Percentiles rank a stretch among this genome's conserved stretches.
Conservation (phyloP, 1,284 basidiomycete species). For the Cutaneotrichosporon sp. region DNA sequence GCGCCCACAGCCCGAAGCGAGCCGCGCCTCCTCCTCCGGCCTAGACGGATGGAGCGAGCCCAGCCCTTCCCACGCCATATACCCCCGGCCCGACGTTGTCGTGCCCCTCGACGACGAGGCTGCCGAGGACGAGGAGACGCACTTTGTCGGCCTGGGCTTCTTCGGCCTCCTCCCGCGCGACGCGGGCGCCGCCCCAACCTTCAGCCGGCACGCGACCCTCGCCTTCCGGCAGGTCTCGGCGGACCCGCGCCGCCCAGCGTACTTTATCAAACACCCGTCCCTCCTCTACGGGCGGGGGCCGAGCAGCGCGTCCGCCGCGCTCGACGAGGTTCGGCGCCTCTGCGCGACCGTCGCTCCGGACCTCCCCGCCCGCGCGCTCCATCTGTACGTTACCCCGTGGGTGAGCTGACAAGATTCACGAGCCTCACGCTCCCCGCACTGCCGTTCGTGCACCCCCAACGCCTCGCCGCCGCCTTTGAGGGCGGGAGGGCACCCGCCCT, state of each 20-base stretch:
- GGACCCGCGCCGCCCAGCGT: slow-evolving; percentile 33
- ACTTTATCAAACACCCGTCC: slow-evolving; percentile 40
- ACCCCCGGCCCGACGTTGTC: too few relatives aligned
- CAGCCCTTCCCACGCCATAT: too few relatives aligned
- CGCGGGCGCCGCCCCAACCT: background rate
- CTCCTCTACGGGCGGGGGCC: slow-evolving; percentile 39
- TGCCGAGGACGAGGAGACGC: slow-evolving; percentile 31
- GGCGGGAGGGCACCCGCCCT: slow-evolving; percentile 36
- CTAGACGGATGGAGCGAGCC: background rate
- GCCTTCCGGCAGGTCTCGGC: slow-evolving; percentile 41
- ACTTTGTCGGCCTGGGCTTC: slow-evolving; percentile 38
- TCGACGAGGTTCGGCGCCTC: slow-evolving; percentile 19
- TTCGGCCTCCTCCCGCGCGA: slow-evolving; percentile 23
- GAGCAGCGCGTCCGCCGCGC: slow-evolving; percentile 23
- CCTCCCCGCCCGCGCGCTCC: slow-evolving; percentile 16
- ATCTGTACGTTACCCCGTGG: background rate
- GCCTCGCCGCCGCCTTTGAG: slow-evolving; percentile 14
- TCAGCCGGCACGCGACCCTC: slow-evolving; percentile 22
- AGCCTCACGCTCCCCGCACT: slow-evolving; percentile 35
- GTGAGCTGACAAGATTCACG: slow-evolving; percentile 11
- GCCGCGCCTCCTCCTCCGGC: background rate
- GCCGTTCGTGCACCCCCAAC: slow-evolving; percentile 40
- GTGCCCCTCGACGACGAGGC: slow-evolving; percentile 27
- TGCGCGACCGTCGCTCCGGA: slow-evolving; percentile 17
- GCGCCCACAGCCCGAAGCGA: background rate